Percentiles rank a stretch among this genome's conserved stretches.
Evolutionary conservation across 2,329 filamentous ascomycete genomes (phyloP).

Genomic region (Grosmannia serpens): DNA sequence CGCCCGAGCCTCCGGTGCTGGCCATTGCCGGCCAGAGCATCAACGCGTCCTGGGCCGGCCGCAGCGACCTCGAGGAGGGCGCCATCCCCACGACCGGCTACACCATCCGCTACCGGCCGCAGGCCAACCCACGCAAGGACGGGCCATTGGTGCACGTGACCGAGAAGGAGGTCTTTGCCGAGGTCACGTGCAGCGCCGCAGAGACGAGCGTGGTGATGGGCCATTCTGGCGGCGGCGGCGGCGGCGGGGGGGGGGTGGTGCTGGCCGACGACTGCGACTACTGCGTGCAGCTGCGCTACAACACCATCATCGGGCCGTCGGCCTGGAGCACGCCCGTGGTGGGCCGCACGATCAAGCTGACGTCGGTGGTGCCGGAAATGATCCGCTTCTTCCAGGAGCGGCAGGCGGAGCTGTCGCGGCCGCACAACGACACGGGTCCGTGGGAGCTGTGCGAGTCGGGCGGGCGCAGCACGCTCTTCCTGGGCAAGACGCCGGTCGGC

Average conservation of each 20-base stretch:
- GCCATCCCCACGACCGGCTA: background rate
- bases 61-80: background rate
- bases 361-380: background rate
- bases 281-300: background rate
- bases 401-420: background rate
- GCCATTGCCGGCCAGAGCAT: background rate
- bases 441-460: background rate
- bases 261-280: background rate
- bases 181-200: background rate
- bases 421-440: background rate
- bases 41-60: background rate
- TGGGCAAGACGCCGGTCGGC: background rate
- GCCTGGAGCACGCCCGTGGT: background rate
- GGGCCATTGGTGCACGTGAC: background rate
- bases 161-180: background rate
- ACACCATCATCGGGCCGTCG: background rate
- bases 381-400: background rate
- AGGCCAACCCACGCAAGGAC: background rate
- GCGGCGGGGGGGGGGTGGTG: too few species aligned
- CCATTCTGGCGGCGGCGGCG: too few species aligned
- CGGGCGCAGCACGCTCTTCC: background rate
- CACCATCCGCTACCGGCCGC: background rate
- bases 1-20: background rate
- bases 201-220: background rate
- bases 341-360: background rate